Evolutionary conservation across 805 yeast genomes (phyloP).

Genomic region (Myxozyma geophila): DNA sequence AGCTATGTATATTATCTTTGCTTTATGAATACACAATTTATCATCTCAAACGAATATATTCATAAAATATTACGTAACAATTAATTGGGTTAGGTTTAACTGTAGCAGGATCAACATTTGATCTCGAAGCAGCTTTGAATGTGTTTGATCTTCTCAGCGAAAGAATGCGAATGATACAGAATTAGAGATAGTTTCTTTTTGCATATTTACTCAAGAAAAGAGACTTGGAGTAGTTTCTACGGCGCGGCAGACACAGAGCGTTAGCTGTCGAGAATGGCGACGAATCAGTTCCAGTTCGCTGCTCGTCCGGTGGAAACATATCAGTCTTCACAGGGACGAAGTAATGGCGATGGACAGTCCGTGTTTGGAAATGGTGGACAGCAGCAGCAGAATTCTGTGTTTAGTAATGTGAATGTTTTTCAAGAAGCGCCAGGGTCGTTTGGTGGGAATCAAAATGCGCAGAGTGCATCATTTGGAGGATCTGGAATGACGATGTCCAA

Average conservation of each 20-base stretch:
- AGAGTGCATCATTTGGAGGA: background rate
- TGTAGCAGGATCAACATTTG: background rate
- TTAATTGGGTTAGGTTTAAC: background rate
- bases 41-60: too few relatives aligned
- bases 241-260: background rate
- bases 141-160: background rate
- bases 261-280: background rate
- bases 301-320: background rate
- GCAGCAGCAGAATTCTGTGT: conserved; percentile 5
- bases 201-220: background rate
- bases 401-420: conserved; percentile 16
- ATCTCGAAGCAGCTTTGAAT: too few relatives aligned
- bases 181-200: background rate
- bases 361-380: background rate
- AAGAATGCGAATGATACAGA: background rate
- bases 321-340: background rate
- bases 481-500: background rate
- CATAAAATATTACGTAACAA: too few relatives aligned
- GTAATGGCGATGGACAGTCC: background rate
- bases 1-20: background rate
- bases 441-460: background rate
- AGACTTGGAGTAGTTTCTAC: background rate
- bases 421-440: background rate
- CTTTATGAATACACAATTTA: background rate
- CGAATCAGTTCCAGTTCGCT: conserved; percentile 6